Base-by-base conservation (phyloP, 257 asterid genomes). In the Schizonepeta tenuifolia region DNA sequence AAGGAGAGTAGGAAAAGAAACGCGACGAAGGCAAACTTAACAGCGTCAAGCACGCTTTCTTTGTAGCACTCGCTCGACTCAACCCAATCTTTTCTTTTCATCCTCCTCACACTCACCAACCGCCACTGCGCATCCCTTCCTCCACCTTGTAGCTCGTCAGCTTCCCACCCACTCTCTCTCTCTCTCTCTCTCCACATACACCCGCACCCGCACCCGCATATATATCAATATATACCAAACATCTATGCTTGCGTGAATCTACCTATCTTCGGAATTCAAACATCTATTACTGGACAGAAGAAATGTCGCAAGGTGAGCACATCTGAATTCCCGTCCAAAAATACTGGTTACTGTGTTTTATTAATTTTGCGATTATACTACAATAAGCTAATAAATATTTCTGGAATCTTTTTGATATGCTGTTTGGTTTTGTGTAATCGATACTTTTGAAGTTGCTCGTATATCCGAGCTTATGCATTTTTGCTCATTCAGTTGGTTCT, bases 291-390 rank as follows among this genome's bases (percentile, higher is more conserved):
- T 26, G 38, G 70, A 43, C 64, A 5, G 71, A 59, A 75, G 54
- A 66, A 73, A 82, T 83, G 86, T 73, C 86, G 53, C 76, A 64
- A 72, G 78, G 86, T 83, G 44, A 65, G 68, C 55, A 22, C 35
- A 40, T 58, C 33, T 40, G 53, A 22, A 55, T 31, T 51, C 2
- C 71, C 46, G 43, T 78, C 75, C 41, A 49, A n/a, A 9, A 15
- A 65, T 8, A 50, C 71, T 13, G 20, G 4, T 72, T 57, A 50
- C 12, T 38, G 40, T 67, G 12, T 68, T 71, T 60, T 6, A 40
- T 26, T 24, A 6, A 13, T n/a, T 40, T 57, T 22, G 7, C 2
- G 7, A 7, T 47, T 24, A 26, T 22, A 20, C 9, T 71, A 14
- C 31, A 49, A 36, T 33, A 21, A n/a, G 11, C 20, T 56, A 22